A percentile compares a stretch with the other conserved stretches of the same genome.
Evolutionary conservation across 2,329 filamentous ascomycete species (phyloP).

Genomic region (Aspergillus oerlinghausenensis): DNA sequence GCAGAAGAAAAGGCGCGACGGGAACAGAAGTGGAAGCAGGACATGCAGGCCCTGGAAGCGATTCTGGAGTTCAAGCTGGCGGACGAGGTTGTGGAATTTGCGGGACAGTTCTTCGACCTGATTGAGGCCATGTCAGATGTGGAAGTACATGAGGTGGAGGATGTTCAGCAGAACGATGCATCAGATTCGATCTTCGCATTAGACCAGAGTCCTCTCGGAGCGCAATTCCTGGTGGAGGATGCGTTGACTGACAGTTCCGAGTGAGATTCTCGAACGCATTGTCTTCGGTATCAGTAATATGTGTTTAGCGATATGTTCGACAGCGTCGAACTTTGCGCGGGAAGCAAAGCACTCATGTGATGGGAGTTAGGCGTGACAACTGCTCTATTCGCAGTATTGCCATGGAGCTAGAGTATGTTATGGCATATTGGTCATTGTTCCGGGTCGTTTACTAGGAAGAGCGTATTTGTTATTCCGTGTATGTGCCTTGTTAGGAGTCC

Average conservation of each 20-base stretch:
- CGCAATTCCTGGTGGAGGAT: not conserved
- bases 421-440: not conserved
- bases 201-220: not conserved
- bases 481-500: not conserved
- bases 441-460: not conserved
- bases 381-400: not conserved
- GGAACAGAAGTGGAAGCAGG: constrained; percentile 38
- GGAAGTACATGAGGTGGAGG: constrained; percentile 6
- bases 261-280: not conserved
- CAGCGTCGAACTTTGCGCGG: not conserved
- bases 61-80: constrained; percentile 39
- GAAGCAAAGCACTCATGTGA: not conserved
- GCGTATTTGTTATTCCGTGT: not conserved
- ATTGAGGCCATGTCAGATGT: constrained; percentile 15
- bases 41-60: constrained; percentile 37
- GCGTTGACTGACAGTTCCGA: not conserved
- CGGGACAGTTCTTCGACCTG: constrained; percentile 36
- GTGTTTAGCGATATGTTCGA: not conserved
- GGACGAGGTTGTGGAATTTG: constrained; percentile 39
- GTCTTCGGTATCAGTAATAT: not conserved
- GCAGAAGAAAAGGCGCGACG: constrained; percentile 36
- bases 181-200: not conserved
- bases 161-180: constrained; percentile 1
- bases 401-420: not conserved
- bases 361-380: not conserved